A percentile compares a stretch with the other conserved stretches of the same genome.
These are phyloP conservation scores for Alternaria gaisen DNA, from an alignment of 2,329 filamentous ascomycete genomes.

Conservation along the genomic window DNA sequence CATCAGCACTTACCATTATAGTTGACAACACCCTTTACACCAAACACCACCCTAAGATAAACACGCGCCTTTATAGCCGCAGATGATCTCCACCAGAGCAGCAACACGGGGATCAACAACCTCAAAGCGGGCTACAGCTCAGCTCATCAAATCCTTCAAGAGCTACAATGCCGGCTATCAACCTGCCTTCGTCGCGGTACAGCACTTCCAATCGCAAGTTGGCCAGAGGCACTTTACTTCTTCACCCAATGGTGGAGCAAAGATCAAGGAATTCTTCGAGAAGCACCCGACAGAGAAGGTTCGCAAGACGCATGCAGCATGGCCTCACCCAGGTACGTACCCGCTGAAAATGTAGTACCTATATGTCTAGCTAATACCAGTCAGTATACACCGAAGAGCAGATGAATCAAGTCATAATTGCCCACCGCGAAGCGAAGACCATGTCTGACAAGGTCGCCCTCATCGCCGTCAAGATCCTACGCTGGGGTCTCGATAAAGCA, in stretches of 20 bases:
- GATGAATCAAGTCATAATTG: slow-evolving; percentile 77
- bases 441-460: slow-evolving; percentile 83
- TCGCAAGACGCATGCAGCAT: slow-evolving; percentile 57
- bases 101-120: slow-evolving; percentile 38
- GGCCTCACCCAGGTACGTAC: slow-evolving; percentile 57
- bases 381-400: slow-evolving; percentile 76
- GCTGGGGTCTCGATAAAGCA: slow-evolving; percentile 81
- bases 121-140: slow-evolving; percentile 49
- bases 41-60: slow-evolving; percentile 10
- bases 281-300: slow-evolving; percentile 56
- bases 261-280: slow-evolving; percentile 59
- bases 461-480: slow-evolving; percentile 75
- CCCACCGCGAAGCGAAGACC: slow-evolving; percentile 77
- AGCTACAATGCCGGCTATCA: slow-evolving; percentile 39
- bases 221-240: slow-evolving; percentile 54
- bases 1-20: slow-evolving; percentile 21
- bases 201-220: slow-evolving; percentile 32
- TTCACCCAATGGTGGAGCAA: slow-evolving; percentile 39
- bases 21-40: slow-evolving; percentile 1
- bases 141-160: slow-evolving; percentile 51
- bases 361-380: slow-evolving; percentile 16
- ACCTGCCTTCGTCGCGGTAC: slow-evolving; percentile 45
- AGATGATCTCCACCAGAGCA: slow-evolving; percentile 42
- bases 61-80: slow-evolving; percentile 18
- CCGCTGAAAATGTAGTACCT: not conserved